Base-by-base conservation (phyloP, 2,329 filamentous ascomycete genomes). In the Rhinocladiella mackenziei region DNA sequence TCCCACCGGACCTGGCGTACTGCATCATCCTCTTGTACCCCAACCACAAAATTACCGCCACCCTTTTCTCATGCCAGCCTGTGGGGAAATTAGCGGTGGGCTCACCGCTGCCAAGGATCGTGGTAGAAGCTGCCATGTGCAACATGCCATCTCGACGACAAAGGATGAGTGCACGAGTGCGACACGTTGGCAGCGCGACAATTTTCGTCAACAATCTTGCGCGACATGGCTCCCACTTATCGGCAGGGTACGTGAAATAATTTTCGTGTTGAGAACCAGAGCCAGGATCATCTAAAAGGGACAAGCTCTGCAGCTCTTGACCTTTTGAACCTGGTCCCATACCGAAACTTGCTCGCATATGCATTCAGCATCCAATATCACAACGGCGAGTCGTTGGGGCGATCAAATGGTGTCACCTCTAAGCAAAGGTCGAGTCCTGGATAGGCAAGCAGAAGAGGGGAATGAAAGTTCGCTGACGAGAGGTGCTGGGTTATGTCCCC, bases 61-160 rank as follows among this genome's bases (percentile, higher is more conserved):
- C 22, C 28, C 34, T 46, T 19, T 20, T 43, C 22, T 19, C 39
- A 22, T 28, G 33, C 5, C 28, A 22, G n/a, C n/a, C 29, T 31
- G 42, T 22, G 18, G 22, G 14, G 29, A 22, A 37, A 49, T 28
- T 32, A 35, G 50, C 50, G 50, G 50, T 53, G 42, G 43, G 35
- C 43, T 47, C 50, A 53, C 50, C 50, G 50, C 50, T 39, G 43
- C 25, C 49, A 40, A 11, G 22, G 17, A 26, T 14, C 32, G 14
- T n/a, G n/a, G 29, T 29, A 26, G 42, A 45, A 35, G 42, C 45
- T 38, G 42, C 42, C 45, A 46, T 52, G 45, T 41, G 41, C 39
- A 41, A 25, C 29, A 36, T 19, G 17, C 11, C 7, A 23, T 29
- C 5, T 22, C 25, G 17, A 26, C 31, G 38, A 25, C 36, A 28